Percentiles rank a stretch among this genome's conserved stretches.
These are phyloP conservation scores for Dictyophora rubrovolvata DNA, from an alignment of 768 basidiomycete genomes.

Conservation along the genomic window DNA sequence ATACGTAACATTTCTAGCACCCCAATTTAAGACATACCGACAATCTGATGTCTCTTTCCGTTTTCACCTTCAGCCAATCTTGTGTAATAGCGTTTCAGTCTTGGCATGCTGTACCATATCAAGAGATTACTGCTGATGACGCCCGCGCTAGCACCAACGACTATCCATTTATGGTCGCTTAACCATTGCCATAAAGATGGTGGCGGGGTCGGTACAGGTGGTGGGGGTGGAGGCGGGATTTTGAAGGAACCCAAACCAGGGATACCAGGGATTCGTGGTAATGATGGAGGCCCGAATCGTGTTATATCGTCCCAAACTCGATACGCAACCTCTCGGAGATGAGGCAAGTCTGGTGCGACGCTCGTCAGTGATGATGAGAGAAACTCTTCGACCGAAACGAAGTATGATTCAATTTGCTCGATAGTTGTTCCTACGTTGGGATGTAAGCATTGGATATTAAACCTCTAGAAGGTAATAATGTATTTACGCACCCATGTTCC, in stretches of 20 bases:
- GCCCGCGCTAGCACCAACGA: conserved; percentile 42
- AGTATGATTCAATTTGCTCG: conserved; percentile 63
- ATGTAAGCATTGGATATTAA: background rate
- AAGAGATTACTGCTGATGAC: conserved; percentile 53
- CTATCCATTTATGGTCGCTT: conserved; percentile 44
- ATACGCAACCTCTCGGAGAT: conserved; percentile 53
- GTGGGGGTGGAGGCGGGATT: conserved; percentile 47
- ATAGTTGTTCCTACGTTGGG: conserved; percentile 24
- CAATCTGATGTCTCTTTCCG: conserved; percentile 27
- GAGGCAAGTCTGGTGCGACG: conserved; percentile 51
- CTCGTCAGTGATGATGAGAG: conserved; percentile 45
- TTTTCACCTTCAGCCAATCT: conserved; percentile 14
- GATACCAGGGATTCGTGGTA: conserved; percentile 47
- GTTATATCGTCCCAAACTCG: conserved; percentile 71
- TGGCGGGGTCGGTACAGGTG: conserved; percentile 43
- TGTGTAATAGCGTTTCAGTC: conserved; percentile 16
- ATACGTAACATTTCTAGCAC: background rate
- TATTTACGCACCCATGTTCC: background rate
- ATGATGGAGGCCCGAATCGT: conserved; percentile 57
- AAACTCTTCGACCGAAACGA: conserved; percentile 54
- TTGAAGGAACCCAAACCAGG: conserved; percentile 64
- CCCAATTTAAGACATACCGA: conserved; percentile 10
- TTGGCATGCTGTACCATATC: conserved; percentile 38
- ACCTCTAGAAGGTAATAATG: background rate
- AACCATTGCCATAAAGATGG: conserved; percentile 42